These are phyloP conservation scores for Pseudocercospora eumusae DNA, from an alignment of 2,329 filamentous ascomycete genomes.

Conservation along the genomic window DNA sequence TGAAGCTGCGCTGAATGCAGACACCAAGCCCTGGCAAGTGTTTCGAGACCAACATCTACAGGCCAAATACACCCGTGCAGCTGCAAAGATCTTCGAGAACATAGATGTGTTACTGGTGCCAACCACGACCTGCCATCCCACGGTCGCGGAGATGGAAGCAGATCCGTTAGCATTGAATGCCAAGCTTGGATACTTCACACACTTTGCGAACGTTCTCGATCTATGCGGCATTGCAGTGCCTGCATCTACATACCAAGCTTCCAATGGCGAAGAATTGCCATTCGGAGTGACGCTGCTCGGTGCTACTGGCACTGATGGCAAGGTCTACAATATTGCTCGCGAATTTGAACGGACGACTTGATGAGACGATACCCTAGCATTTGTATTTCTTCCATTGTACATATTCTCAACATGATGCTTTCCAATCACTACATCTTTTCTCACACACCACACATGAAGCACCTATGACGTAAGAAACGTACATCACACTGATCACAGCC, in stretches of 20 bases:
- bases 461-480: not conserved
- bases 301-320: slow-evolving; percentile 43
- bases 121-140: slow-evolving; percentile 53
- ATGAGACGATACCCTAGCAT: slow-evolving; percentile 5
- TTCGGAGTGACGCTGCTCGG: slow-evolving; percentile 47
- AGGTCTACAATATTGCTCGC: slow-evolving; percentile 45
- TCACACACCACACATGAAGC: not conserved
- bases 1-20: slow-evolving; percentile 41
- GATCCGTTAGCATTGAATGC: slow-evolving; percentile 59
- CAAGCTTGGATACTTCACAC: slow-evolving; percentile 58
- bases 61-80: slow-evolving; percentile 47
- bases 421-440: not conserved
- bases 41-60: slow-evolving; percentile 53
- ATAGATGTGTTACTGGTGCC: slow-evolving; percentile 58
- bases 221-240: slow-evolving; percentile 58
- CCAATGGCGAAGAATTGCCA: slow-evolving; percentile 36
- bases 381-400: not conserved
- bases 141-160: slow-evolving; percentile 52
- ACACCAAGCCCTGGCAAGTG: slow-evolving; percentile 50
- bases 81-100: slow-evolving; percentile 45
- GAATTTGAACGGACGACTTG: slow-evolving; percentile 33
- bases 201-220: slow-evolving; percentile 63
- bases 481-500: not conserved
- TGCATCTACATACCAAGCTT: slow-evolving; percentile 46
- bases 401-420: not conserved